These are phyloP conservation scores for Alternaria gansuensis DNA, from an alignment of 2,329 filamentous ascomycete genomes.

Conservation along the genomic window DNA sequence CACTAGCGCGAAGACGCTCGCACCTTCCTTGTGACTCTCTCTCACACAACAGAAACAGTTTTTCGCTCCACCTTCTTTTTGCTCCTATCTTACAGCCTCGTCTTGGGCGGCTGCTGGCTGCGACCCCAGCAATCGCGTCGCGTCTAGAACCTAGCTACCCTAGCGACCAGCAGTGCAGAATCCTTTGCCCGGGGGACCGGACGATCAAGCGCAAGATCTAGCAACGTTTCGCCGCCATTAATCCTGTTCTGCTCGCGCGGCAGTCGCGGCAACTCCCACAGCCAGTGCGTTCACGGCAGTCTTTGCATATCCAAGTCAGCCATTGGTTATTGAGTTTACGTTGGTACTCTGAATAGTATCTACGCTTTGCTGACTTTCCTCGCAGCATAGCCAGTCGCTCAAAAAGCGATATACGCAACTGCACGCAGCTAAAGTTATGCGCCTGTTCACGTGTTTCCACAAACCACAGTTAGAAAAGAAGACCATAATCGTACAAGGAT, in stretches of 20 bases:
- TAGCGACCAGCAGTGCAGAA: neutral
- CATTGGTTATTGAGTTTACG: neutral
- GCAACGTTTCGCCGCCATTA: conserved; percentile 3
- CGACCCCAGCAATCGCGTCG: neutral
- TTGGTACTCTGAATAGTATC: conserved; percentile 3
- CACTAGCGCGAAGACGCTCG: neutral
- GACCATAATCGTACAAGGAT: conserved; percentile 1
- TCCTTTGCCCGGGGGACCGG: neutral
- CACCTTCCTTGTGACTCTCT: conserved; percentile 5
- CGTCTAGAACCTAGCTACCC: conserved; percentile 7
- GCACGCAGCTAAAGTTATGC: neutral
- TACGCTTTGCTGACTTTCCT: neutral
- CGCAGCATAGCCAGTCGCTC: conserved; percentile 2
- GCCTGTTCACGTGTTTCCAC: conserved; percentile 3
- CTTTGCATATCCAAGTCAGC: neutral
- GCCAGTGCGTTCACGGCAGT: neutral
- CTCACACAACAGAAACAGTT: conserved; percentile 2
- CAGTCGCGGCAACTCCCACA: neutral
- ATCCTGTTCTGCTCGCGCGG: conserved; percentile 5
- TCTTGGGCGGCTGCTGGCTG: conserved; percentile 2
- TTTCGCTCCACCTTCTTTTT: conserved; percentile 3
- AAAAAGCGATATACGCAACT: conserved; percentile 1
- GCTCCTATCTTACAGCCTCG: neutral
- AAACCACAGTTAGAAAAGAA: conserved; percentile 1
- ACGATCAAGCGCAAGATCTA: conserved; percentile 1